These are phyloP conservation scores for Puccinia horiana DNA, from an alignment of 1,284 basidiomycete genomes.

Conservation along the genomic window DNA sequence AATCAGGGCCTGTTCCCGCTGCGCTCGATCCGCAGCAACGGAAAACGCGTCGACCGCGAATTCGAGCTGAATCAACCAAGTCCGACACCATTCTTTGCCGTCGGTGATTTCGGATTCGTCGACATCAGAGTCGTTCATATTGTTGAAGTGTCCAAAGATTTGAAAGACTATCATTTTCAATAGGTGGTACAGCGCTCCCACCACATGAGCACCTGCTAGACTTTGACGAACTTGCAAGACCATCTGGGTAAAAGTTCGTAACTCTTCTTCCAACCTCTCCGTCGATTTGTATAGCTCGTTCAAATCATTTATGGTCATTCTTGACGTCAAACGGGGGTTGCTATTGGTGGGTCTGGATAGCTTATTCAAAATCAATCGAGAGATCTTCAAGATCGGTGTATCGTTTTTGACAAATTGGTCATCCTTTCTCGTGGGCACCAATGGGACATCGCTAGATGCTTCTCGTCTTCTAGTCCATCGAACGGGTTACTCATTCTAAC, in stretches of 20 bases:
- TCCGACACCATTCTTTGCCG: neutral
- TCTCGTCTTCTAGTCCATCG: neutral
- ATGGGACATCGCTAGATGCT: neutral
- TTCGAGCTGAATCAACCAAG: neutral
- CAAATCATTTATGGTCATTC: neutral
- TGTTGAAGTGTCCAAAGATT: neutral
- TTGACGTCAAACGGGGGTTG: neutral
- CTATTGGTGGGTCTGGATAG: neutral
- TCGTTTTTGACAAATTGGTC: neutral
- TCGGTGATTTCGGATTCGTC: neutral
- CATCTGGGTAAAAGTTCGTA: neutral
- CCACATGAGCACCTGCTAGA: no score
- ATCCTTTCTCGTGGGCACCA: neutral
- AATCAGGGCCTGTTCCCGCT: neutral
- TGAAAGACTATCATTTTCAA: neutral
- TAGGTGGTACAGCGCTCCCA: no score
- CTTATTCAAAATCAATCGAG: conserved; percentile 2
- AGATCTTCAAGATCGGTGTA: neutral
- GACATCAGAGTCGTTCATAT: neutral
- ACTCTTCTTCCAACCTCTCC: neutral
- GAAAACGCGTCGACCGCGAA: neutral
- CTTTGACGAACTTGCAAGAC: neutral
- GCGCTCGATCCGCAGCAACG: neutral
- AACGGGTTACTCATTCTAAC: neutral
- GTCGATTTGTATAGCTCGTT: neutral